phyloP scores from a whole-genome alignment of 495 filamentous ascomycete genomes.

The Penicillium psychrofluorescens region DNA sequence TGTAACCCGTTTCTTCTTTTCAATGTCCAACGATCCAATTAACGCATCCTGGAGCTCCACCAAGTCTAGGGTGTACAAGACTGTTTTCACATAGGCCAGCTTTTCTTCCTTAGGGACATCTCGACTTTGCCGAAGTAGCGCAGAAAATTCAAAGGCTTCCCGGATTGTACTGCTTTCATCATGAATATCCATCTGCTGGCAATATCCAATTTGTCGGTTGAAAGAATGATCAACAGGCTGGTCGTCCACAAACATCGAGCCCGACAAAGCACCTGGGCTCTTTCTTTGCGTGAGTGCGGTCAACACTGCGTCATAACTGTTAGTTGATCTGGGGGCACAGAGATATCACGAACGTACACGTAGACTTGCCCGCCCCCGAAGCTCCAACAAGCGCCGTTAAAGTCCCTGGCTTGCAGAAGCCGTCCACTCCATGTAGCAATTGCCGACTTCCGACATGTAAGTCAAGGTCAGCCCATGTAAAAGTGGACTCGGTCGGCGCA shows the following conservation, averaged over 20 bases:
- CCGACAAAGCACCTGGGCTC: slow-evolving; percentile 67
- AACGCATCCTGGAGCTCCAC: slow-evolving; percentile 75
- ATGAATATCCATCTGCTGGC: slow-evolving; percentile 85
- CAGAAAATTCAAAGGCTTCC: slow-evolving; percentile 82
- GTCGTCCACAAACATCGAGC: slow-evolving; percentile 69
- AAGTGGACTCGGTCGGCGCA: slow-evolving; percentile 41
- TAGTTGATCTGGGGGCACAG: background rate
- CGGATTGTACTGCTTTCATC: slow-evolving; percentile 73
- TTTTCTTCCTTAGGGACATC: slow-evolving; percentile 63
- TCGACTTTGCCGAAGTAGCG: slow-evolving; percentile 68
- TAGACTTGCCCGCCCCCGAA: slow-evolving; percentile 80
- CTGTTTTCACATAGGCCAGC: slow-evolving; percentile 72
- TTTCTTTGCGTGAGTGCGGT: slow-evolving; percentile 71
- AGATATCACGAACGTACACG: slow-evolving; percentile 41
- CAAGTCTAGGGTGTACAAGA: slow-evolving; percentile 75
- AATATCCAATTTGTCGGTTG: slow-evolving; percentile 76
- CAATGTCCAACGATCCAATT: slow-evolving; percentile 64
- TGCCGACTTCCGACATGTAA: slow-evolving; percentile 62
- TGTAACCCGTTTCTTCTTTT: slow-evolving; percentile 60
- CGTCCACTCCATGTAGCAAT: slow-evolving; percentile 62
- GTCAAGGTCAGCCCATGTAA: slow-evolving; percentile 45
- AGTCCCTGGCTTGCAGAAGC: slow-evolving; percentile 70
- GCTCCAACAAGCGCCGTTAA: slow-evolving; percentile 81
- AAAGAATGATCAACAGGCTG: slow-evolving; percentile 58
- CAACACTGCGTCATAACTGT: slow-evolving; percentile 35